Evolutionary conservation across 768 basidiomycete species (phyloP), one percentile per base, ranked within the genome.

Genomic region (Tulasnella sp.): DNA sequence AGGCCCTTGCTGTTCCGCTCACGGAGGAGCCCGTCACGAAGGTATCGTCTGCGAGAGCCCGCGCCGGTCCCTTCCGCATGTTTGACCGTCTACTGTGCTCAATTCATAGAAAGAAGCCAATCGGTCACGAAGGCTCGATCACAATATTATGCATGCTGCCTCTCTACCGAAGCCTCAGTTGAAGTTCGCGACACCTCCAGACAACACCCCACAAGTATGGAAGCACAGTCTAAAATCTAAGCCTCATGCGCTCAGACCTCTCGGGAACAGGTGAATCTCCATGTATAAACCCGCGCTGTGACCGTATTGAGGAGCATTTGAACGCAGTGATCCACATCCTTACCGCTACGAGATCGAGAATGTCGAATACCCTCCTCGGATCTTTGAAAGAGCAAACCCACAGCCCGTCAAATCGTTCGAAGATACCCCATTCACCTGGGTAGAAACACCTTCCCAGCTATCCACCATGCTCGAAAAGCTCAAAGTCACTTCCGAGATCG

Each of bases 331-430:
- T 14, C 41, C 44, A 16, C 92, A 96, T 80, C 94, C 94, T 0
- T 98, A 98, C 79, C 87, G 85, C 68, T 89, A 91, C 77, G 95
- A 96, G 79, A 90, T 95, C 67, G 85, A 83, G 14, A 88, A 94
- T 78, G 82, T 91, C 11, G 79, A 83, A 0, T 91, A 91, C 75
- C 91, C 92, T 17, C 77, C 85, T 0, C 84, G 84, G n/a, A 85
- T 93, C 80, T 93, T 89, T 80, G 77, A 80, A 19, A 79, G 81
- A 0, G 29, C 29, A 44, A 36, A 40, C n/a, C 88, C 92, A 0
- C 81, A 83, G 0, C 80, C 80, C 0, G 88, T 90, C 22, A 80
- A 62, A 77, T 76, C 89, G 1, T 88, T 96, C 67, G 87, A 88
- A 11, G 82, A 85, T 12, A 88, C 87, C 0, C 85, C 89, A 14